A percentile compares a stretch with the other conserved stretches of the same genome.
phyloP scores from a whole-genome alignment of 2,329 filamentous ascomycete genomes.

The Fusarium coicis region DNA sequence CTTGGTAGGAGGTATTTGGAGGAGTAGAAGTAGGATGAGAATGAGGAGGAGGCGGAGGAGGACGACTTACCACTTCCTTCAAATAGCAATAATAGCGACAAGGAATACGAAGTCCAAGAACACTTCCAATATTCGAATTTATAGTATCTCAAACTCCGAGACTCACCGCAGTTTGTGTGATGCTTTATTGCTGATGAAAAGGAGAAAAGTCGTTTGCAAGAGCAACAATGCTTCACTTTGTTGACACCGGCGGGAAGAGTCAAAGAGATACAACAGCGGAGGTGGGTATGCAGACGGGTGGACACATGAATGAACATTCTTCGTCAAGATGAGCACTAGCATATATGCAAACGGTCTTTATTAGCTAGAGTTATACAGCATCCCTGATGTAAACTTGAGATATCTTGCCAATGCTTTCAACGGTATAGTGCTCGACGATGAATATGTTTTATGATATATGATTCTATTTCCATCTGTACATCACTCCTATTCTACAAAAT shows the following conservation, averaged over 20 bases:
- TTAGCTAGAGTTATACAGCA: background rate
- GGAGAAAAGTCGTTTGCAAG: constrained; percentile 2
- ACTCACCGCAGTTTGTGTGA: background rate
- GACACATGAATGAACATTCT: background rate
- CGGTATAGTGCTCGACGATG: background rate
- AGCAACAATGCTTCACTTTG: constrained; percentile 8
- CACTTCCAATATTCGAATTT: background rate
- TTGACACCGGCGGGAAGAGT: constrained; percentile 3
- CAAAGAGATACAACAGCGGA: constrained; percentile 4
- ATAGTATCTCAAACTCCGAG: background rate
- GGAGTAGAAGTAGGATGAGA: too few relatives aligned
- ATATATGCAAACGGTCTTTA: background rate
- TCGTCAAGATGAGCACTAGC: background rate
- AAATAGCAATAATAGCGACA: background rate
- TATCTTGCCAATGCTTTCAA: background rate
- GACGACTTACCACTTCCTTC: background rate
- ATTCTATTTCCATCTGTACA: background rate
- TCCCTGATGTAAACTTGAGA: background rate
- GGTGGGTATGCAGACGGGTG: background rate
- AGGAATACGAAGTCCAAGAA: background rate
- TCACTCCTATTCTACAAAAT: background rate
- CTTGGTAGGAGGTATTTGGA: background rate
- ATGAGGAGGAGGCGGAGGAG: background rate
- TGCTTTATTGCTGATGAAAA: background rate
- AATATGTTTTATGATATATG: background rate